Evolutionary conservation across 2,329 filamentous ascomycete species (phyloP), one percentile per base, ranked within the genome.

Genomic region (Cladophialophora chaetospira): DNA sequence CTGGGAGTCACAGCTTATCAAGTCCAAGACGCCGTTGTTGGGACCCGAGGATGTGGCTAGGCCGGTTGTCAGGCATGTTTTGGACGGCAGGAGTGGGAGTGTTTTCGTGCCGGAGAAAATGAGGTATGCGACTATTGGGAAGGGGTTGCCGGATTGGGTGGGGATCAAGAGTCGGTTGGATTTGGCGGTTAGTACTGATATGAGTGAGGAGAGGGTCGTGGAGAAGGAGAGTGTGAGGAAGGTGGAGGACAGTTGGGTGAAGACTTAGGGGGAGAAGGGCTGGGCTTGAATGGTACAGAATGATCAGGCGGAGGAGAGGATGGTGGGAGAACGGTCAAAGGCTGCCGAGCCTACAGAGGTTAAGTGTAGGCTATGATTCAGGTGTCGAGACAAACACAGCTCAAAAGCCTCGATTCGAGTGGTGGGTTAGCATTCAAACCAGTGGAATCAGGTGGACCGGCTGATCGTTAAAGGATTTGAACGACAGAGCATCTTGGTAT

Each of bases 111-210:
- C 61, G 5, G 53, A 51, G 35, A 29, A 52, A 13, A 31, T 52
- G 29, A 17, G 68, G 69, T 35, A 13, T 13, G 57, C 44, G n/a
- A 66, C 65, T 54, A 9, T 79, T 2, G 74, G 57, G 33, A 48
- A 82, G 29, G 77, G 73, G 0, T 70, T 83, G 63, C 86, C 87
- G n/a, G 73, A 82, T 64, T 89, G 86, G 86, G 77, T 84, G 8
- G 60, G 53, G 2, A 11, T 61, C 15, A 17, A 28, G 19, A n/a
- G 38, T 9, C 33, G 53, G 21, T 35, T 51, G 23, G 48, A 42
- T 21, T 17, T 40, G 6, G 48, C 48, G 1, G 5, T 4, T 23
- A 40, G 17, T 4, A 51, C 48, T 3, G 48, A 44, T 9, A 23
- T 44, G 11, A 23, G 42, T 33, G 29, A n/a, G n/a, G n/a, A n/a